Base-by-base conservation (phyloP, 2,329 filamentous ascomycete species). In the Phyllosticta paracitricarpa region DNA sequence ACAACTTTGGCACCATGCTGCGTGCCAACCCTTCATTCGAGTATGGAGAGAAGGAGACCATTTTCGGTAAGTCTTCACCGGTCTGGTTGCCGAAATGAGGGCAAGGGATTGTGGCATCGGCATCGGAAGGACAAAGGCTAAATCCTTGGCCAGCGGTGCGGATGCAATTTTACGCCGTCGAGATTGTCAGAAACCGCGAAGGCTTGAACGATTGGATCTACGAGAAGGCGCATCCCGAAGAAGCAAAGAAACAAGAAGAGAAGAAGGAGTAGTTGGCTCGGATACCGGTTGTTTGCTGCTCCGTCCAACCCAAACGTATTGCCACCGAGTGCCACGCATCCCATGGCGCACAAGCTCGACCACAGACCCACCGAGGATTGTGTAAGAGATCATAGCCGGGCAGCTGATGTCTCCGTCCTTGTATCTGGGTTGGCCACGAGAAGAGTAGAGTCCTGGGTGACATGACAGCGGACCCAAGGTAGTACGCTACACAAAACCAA, bases 201-300 rank as follows among this genome's bases (percentile, higher is more conserved):
- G 93, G 93, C 28, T 77, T 97, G 62, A 99, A 99, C 71, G 94
- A 99, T 76, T 99, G 94, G 94, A 85, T 99, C 65, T 94, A 93
- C 75, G 92, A 97, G 77, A 82, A 89, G 73, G 84, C 87, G 1
- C 85, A 93, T 69, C 80, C 82, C 61, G 79, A 83, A 67, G 82
- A 82, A 73, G 74, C 70, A 70, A 64, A 71, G 71, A 48, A 48
- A n/a, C 40, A 48, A 48, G 64, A 54, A 28, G 48, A 58, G 35
- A 58, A 58, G 56, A 35, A 60, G 53, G 30, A 40, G 14, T 53
- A 55, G 54, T 54, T 19, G 9, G 19, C 17, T 54, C 25, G 14
- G 40, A 48, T 48, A 48, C 12, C 14, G 40, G 14, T 48, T 48
- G 40, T n/a, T 48, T n/a, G 14, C 40, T n/a, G 40, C 6, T 48